Conservation (phyloP, 306 rosid genomes). For the Arachis stenosperma region DNA sequence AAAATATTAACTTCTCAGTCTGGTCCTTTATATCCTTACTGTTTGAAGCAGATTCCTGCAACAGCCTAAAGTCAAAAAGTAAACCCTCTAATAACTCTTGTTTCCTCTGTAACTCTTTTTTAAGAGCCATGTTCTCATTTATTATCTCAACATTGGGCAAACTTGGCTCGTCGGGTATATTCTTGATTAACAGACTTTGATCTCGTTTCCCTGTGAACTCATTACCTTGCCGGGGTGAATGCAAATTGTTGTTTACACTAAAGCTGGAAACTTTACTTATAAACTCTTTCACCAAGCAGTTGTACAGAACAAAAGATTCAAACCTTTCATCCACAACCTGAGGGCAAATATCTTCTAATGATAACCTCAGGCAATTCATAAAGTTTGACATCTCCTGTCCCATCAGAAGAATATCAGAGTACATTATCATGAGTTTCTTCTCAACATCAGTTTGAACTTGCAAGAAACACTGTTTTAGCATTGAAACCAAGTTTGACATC, state of each 20-base stretch:
- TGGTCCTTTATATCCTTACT: slow-evolving; percentile 75
- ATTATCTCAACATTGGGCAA: slow-evolving; percentile 44
- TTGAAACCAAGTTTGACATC: slow-evolving; percentile 59
- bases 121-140: slow-evolving; percentile 63
- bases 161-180: slow-evolving; percentile 48
- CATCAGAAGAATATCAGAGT: slow-evolving; percentile 52
- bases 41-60: slow-evolving; percentile 90
- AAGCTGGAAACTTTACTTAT: slow-evolving; percentile 38
- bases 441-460: slow-evolving; percentile 72
- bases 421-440: slow-evolving; percentile 50
- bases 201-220: slow-evolving; percentile 35
- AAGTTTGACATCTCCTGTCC: slow-evolving; percentile 54
- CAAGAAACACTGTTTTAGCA: slow-evolving; percentile 61
- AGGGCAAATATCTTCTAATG: slow-evolving; percentile 61
- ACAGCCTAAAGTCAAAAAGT: slow-evolving; percentile 83
- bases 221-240: slow-evolving; percentile 36
- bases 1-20: slow-evolving; percentile 63
- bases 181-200: slow-evolving; percentile 38
- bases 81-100: slow-evolving; percentile 79
- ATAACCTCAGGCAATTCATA: slow-evolving; percentile 54
- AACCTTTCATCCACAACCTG: slow-evolving; percentile 57
- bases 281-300: slow-evolving; percentile 52
- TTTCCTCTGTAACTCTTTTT: slow-evolving; percentile 75
- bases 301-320: slow-evolving; percentile 56
- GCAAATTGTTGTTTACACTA: slow-evolving; percentile 37